These are phyloP conservation scores for Aspergillus floridensis DNA, from an alignment of 2,329 filamentous ascomycete genomes.

Conservation along the genomic window DNA sequence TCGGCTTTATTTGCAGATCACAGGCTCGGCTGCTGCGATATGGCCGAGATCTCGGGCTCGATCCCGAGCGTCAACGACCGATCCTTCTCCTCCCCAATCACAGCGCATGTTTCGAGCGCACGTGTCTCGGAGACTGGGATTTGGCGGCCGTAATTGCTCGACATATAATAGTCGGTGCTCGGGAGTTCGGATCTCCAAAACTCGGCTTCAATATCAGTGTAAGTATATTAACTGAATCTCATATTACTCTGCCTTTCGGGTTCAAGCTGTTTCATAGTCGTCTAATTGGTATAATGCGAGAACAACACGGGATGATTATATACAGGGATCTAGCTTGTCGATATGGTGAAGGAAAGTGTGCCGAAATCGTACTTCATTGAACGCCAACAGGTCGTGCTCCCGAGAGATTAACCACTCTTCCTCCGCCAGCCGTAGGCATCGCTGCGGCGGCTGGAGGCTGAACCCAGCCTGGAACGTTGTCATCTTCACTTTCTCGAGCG, in stretches of 20 bases:
- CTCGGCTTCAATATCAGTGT: not conserved
- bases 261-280: not conserved
- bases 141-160: not conserved
- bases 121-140: not conserved
- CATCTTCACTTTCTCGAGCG: constrained; percentile 58
- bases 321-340: not conserved
- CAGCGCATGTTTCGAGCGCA: not conserved
- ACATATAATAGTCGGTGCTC: not conserved
- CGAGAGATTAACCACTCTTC: constrained; percentile 57
- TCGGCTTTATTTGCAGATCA: not conserved
- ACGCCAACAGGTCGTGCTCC: constrained; percentile 53
- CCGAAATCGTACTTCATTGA: constrained; percentile 18
- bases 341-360: not conserved
- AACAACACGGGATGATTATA: not conserved
- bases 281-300: not conserved
- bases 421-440: constrained; percentile 38
- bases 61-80: not conserved
- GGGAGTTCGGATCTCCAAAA: not conserved
- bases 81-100: not conserved
- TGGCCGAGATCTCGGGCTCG: not conserved
- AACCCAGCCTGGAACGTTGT: constrained; percentile 75
- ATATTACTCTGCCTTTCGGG: not conserved
- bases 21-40: not conserved
- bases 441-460: constrained; percentile 33
- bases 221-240: not conserved